Percentiles rank a stretch among this genome's conserved stretches.
Conservation (phyloP, 2,329 filamentous ascomycete species). For the Orbilia javanica region DNA sequence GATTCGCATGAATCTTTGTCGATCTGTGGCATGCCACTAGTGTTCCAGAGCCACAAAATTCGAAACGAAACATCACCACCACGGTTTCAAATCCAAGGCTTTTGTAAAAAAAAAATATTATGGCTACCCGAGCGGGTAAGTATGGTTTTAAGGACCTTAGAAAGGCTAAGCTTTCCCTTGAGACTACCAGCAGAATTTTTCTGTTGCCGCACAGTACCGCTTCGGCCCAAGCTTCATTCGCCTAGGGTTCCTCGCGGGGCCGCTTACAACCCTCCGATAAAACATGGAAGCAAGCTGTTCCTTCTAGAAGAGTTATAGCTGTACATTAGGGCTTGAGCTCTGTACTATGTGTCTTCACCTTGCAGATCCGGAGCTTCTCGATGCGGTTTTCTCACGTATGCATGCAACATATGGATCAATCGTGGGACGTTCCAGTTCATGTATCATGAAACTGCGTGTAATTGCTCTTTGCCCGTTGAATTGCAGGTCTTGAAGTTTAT, state of each 20-base stretch:
- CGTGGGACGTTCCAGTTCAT: background rate
- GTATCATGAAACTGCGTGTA: background rate
- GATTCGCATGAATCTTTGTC: constrained; percentile 9
- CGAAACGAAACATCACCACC: background rate
- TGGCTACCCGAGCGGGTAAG: background rate
- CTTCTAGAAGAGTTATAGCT: constrained; percentile 8
- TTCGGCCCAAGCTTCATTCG: too few relatives aligned
- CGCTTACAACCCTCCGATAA: background rate
- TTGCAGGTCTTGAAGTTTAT: constrained; percentile 3
- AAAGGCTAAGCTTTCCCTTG: background rate
- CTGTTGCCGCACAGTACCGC: background rate
- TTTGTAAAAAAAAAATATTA: background rate
- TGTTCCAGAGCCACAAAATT: constrained; percentile 16
- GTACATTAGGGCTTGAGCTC: background rate
- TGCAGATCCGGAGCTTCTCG: background rate
- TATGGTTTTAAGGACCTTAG: background rate
- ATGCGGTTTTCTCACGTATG: background rate
- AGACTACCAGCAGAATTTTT: background rate
- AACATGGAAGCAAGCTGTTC: background rate
- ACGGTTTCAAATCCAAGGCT: background rate
- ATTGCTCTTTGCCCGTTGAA: background rate
- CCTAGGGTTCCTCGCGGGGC: background rate
- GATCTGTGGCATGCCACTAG: constrained; percentile 17
- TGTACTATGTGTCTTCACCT: background rate
- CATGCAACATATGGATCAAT: too few relatives aligned